These are phyloP conservation scores for Dactylellina haptotyla DNA, from an alignment of 2,329 filamentous ascomycete genomes.

Conservation along the genomic window DNA sequence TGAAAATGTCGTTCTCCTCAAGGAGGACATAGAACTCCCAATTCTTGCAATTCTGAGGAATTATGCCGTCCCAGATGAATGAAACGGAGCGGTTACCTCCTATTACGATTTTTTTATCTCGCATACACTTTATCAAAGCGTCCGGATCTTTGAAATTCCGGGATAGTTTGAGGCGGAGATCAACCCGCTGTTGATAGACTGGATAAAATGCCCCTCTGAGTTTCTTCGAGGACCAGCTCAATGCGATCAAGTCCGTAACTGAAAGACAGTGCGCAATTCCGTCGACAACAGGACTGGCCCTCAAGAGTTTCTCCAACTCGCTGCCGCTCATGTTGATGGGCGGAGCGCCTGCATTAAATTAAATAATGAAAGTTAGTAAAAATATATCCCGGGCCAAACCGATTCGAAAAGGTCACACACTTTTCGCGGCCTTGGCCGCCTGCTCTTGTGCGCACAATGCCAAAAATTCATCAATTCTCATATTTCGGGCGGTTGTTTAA, in stretches of 20 bases:
- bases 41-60: neutral
- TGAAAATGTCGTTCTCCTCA: neutral
- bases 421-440: too few relatives aligned
- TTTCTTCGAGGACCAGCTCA: slow-evolving; percentile 5
- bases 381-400: too few relatives aligned
- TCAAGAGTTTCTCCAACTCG: slow-evolving; percentile 1
- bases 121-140: slow-evolving; percentile 11
- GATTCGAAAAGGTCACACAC: too few relatives aligned
- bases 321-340: neutral
- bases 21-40: slow-evolving; percentile 18
- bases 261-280: slow-evolving; percentile 1
- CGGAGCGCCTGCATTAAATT: too few relatives aligned
- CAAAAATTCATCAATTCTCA: too few relatives aligned
- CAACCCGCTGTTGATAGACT: neutral
- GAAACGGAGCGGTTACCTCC: slow-evolving; percentile 14
- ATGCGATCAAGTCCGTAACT: slow-evolving; percentile 19
- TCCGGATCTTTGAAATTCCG: slow-evolving; percentile 12
- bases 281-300: slow-evolving; percentile 7
- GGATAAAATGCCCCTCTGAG: slow-evolving; percentile 8
- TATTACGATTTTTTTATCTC: neutral
- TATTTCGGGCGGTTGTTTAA: too few relatives aligned
- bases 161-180: slow-evolving; percentile 22
- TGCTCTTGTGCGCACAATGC: too few relatives aligned
- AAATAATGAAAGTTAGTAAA: too few relatives aligned
- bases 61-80: slow-evolving; percentile 17